Percentiles rank a stretch among this genome's conserved stretches.
Evolutionary conservation across 345 rosid genomes (phyloP).

Genomic region (Carallia pectinifolia): DNA sequence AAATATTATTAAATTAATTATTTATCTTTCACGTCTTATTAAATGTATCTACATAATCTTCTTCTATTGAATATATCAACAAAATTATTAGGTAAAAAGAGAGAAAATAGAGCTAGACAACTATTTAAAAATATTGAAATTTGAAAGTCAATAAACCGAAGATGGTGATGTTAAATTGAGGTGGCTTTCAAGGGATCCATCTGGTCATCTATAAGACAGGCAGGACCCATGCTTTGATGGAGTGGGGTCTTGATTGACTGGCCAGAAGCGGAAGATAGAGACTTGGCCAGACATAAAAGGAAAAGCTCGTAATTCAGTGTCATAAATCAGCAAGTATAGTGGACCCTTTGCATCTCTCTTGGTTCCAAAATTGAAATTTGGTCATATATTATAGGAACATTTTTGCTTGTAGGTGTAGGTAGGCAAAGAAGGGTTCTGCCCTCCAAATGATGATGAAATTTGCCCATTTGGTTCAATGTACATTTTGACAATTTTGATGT

Average conservation of each 20-base stretch:
- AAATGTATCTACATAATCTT: too few species aligned
- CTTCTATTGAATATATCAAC: too few species aligned
- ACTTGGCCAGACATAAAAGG: constrained; percentile 20
- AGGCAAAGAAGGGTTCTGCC: too few species aligned
- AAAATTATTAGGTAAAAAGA: too few species aligned
- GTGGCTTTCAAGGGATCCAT: constrained; percentile 4
- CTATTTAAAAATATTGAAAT: neutral
- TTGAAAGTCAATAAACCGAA: neutral
- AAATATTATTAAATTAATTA: too few species aligned
- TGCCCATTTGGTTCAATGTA: neutral
- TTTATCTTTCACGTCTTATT: too few species aligned
- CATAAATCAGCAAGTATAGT: constrained; percentile 14
- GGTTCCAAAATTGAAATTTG: neutral
- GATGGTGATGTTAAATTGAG: constrained; percentile 24
- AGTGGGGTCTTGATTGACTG: constrained; percentile 26
- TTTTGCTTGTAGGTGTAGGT: neutral
- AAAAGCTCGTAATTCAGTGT: constrained; percentile 12
- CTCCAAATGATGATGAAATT: neutral
- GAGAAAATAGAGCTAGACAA: neutral
- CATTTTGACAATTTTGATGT: too few species aligned
- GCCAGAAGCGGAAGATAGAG: constrained; percentile 24
- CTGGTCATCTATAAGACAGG: neutral
- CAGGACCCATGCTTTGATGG: neutral
- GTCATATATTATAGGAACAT: neutral
- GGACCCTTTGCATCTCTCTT: constrained; percentile 15